Evolutionary conservation across 305 asterid genomes (phyloP), one percentile per base, ranked within the genome.

Genomic region (Plantago coronopus): DNA sequence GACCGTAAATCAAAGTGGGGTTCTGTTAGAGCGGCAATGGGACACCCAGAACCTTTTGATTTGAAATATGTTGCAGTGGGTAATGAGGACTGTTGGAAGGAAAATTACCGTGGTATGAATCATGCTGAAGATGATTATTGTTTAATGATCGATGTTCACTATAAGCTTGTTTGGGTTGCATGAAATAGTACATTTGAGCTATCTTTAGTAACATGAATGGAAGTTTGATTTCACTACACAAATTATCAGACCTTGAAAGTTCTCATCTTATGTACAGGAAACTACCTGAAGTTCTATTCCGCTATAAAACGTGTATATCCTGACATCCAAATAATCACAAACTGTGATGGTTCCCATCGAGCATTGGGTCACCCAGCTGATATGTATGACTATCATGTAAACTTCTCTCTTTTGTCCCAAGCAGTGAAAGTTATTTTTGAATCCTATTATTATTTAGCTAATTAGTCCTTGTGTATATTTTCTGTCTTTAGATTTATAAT

Each of bases 11-110:
- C 99, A 48, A 79, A 76, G 75, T 93, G 99, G 99, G 97, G 99
- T 65, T 83, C 97, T 48, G 66, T 82, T 72, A 79, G 99, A 80
- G 94, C 97, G 56, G 68, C 81, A 71, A 65, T 93, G 90, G 99
- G 97, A 49, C 99, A 87, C 69, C 94, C 89, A 1, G 88, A 87
- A 70, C 97, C 97, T 48, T 93, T 93, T 61, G 89, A 82, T 70
- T 72, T 93, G 80, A 85, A 68, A 85, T 87, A 93, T 54, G 99
- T 93, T 63, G 99, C 96, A 1, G 72, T 87, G 17, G 97, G 99
- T 31, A 93, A 93, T 46, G 99, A 93, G 79, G 99, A 93, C 65
- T 93, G 99, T 57, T 84, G 88, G 53, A 89, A 84, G 86, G 71
- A 74, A 64, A 68, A 82, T 78, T 93, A 93, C 76, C 72, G 50